Base-by-base conservation (phyloP, 2,329 filamentous ascomycete genomes). In the Mollisiaceae sp. region DNA sequence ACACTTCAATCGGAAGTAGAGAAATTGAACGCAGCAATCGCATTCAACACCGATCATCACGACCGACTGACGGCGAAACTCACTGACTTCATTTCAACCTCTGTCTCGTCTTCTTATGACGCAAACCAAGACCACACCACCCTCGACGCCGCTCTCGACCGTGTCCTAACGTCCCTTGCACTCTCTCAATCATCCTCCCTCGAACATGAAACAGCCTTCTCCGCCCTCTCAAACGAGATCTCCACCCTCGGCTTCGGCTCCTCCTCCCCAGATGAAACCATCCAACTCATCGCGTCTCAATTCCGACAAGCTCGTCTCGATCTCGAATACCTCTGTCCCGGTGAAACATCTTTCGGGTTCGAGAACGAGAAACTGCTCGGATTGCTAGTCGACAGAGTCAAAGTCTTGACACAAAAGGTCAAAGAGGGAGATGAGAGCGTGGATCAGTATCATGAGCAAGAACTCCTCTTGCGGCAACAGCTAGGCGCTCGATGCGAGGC, bases 281-380 rank as follows among this genome's bases (percentile, higher is more conserved):
- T 89, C 8, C 67, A 77, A 1, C 79, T 82, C 0, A 79, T 89
- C 14, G 74, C 79, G 0, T 67, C 78, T 1, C 80, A 82, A 1
- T 85, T 89, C 76, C 83, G 86, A 22, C 75, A 82, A 1, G 86
- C 86, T 1, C 82, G 87, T 1, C 77, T 89, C 0, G 86, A 89
- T 69, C 81, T 89, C 2, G 87, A 89, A 74, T 88, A 88, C 71
- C 79, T 89, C 22, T 84, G 82, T 0, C 86, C 86, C 0, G 86
- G 86, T 6, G 86, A 89, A 72, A 77, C 83, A n/a, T 71, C 80
- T 0, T 82, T 82, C 59, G 86, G 86, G 1, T 77, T 76, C 57
- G 75, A 76, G 56, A 76, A 77, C 50, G 82, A 83, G 0, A 81
- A 85, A 60, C 80, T 89, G 0, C 79, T 89, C 0, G 84, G 86